Evolutionary conservation across 163 green algal genomes (phyloP).

Genomic region (Scenedesmus sp.): DNA sequence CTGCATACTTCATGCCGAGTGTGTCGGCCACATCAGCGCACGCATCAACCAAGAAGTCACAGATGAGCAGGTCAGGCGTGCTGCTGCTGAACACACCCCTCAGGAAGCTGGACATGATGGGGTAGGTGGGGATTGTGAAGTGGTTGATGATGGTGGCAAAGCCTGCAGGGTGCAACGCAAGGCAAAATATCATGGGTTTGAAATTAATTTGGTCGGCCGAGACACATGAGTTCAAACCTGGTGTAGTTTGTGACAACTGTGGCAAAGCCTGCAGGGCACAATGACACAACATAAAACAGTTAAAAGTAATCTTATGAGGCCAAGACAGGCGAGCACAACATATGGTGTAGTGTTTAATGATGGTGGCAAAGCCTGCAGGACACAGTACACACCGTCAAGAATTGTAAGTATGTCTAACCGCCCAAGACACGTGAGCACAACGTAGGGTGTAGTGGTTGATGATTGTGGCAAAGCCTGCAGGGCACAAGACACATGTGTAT

Average conservation of each 20-base stretch:
- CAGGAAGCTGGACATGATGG: neutral
- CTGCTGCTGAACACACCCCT: neutral
- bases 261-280: no score
- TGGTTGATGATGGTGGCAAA: constrained; percentile 17
- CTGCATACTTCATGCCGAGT: neutral
- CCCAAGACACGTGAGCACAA: no score
- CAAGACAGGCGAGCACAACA: no score
- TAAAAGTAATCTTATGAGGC: no score
- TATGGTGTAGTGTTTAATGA: no score
- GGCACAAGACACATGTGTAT: no score
- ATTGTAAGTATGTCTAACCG: neutral
- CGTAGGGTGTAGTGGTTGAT: no score
- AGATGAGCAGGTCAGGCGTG: constrained; percentile 28
- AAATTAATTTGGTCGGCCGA: no score
- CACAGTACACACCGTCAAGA: neutral
- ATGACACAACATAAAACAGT: no score
- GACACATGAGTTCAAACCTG: no score
- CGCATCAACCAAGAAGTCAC: constrained; percentile 30
- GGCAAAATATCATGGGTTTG: neutral
- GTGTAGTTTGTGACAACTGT: no score
- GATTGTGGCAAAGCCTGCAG: no score
- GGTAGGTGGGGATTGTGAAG: constrained; percentile 28
- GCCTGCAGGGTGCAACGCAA: neutral
- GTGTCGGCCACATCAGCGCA: constrained; percentile 34
- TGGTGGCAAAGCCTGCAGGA: neutral